Evolutionary conservation across 1,284 basidiomycete species (phyloP), one percentile per base, ranked within the genome.

Genomic region (Ceratobasidium papillatum): DNA sequence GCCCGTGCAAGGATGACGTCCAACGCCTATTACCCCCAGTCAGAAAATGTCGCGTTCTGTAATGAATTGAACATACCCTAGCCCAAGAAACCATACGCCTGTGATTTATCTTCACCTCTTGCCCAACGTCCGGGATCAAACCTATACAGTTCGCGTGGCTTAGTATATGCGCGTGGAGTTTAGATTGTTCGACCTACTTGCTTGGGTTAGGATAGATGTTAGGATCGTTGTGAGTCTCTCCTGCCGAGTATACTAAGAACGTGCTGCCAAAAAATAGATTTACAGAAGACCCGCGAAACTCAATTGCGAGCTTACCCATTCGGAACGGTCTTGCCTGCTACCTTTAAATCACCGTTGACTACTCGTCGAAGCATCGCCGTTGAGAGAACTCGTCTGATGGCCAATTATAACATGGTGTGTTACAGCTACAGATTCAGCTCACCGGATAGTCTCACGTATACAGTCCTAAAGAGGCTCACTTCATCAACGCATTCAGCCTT

Each of bases 361-460:
- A 69, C 52, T 0, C 66, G 66, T 25, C 66, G 52, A 19, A 69
- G 30, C 27, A 27, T 36, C 19, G 66, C 66, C 8, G 32, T 47
- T 4, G 38, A 43, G 54, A 58, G 19, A 11, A 58, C 38, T 17
- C 34, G 22, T 11, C 66, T 69, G 14, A 5, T 41, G 7, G 19
- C 3, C 34, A 9, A 11, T 7, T n/a, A 19, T 7, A 36, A 14
- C 17, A 47, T 4, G 22, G 4, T 9, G 5, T 38, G 2, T 19
- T 19, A 30, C 1, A n/a, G 19, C 14, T 30, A 7, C 12, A 3
- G 22, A 43, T 45, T 11, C 17, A 8, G 34, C 52, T 22, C n/a
- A 69, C 66, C 66, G 52, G n/a, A 69, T 69, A 14, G 66, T 69
- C 27, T 69, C 66, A 38, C 66, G 66, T 3, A 69, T 25, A 45